Conservation (phyloP, 2,329 filamentous ascomycete species). For the Pseudocercospora fijiensis region DNA sequence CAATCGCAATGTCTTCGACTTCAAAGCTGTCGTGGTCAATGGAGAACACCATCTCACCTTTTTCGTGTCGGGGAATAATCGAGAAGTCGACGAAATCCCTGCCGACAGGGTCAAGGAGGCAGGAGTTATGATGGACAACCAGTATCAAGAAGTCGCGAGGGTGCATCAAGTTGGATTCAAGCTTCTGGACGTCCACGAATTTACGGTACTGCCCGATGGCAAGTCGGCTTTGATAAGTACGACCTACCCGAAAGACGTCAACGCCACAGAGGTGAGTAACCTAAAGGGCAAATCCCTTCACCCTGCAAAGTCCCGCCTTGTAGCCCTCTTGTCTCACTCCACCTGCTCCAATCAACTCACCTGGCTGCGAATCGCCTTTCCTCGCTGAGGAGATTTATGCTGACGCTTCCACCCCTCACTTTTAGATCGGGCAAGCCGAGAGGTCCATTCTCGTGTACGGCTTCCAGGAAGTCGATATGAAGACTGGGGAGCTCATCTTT, state of each 20-base stretch:
- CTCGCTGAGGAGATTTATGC: too few species aligned
- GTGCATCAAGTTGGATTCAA: slow-evolving; percentile 28
- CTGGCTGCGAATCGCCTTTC: too few species aligned
- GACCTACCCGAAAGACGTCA: not conserved
- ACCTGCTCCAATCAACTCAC: too few species aligned
- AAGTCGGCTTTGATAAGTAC: slow-evolving; percentile 8
- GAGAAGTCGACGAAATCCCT: slow-evolving; percentile 5
- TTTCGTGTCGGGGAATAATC: slow-evolving; percentile 4
- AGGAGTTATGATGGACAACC: slow-evolving; percentile 35
- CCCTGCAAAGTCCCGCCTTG: too few species aligned
- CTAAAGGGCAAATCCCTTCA: too few species aligned
- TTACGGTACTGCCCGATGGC: slow-evolving; percentile 8
- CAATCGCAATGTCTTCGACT: slow-evolving; percentile 16
- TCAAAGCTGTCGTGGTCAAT: slow-evolving; percentile 74
- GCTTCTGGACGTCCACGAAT: slow-evolving; percentile 13
- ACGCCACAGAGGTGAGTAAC: slow-evolving; percentile 8
- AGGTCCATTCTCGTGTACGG: slow-evolving; percentile 32
- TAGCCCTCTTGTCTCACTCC: too few species aligned
- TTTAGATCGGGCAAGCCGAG: slow-evolving; percentile 3
- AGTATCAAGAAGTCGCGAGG: slow-evolving; percentile 37
- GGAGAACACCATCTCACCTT: slow-evolving; percentile 76
- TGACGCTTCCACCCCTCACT: too few species aligned
- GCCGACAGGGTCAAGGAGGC: not conserved
- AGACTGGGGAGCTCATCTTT: slow-evolving; percentile 43
- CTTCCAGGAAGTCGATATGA: slow-evolving; percentile 48